Evolutionary conservation across 23 red algal species (phyloP), one percentile per base, ranked within the genome.

Genomic region (Chondrus crispus): DNA sequence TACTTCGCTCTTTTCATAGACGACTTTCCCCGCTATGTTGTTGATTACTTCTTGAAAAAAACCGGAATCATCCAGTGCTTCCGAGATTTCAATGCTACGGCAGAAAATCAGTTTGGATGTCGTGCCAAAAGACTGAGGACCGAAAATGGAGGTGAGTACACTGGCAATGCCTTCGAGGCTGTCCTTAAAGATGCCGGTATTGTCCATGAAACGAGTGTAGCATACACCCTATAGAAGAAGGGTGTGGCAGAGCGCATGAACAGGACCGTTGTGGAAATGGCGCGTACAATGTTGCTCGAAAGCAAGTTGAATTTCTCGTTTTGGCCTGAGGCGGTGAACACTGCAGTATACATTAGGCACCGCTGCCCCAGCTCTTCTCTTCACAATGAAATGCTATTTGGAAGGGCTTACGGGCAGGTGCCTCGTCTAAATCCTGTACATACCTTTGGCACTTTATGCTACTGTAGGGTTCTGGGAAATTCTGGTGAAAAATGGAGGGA

Each of bases 171-270:
- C 28, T 82, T 82, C 28, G 30, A 82, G 77, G 10, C 26, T 13
- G 4, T 54, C 29, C 22, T 82, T 6, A 26, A 51, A 16, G 29
- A 9, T 13, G 19, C 70, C 29, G 46, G 64, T 2, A 74, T 28
- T 4, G 60, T 66, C 24, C 84, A 54, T 5, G 28, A 48, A 7
- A 75, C n/a, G 4, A 52, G 58, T 32, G 38, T 52, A 4, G 13
- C 47, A 9, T 78, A 89, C 85, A 75, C 10, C 49, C 85, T 69
- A 28, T 69, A 75, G 50, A 28, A 89, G 35, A 89, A 76, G 46
- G 63, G 32, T 24, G 11, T 79, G 35, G 42, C 13, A 13, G 69
- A 76, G 32, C 36, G 42, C 12, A 89, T 47, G 85, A 76, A 76
- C 19, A n/a, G 6, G 7, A 7, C 28, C 28, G 11, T 76, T 24